These are phyloP conservation scores for Colletotrichum somersetense DNA, from an alignment of 2,329 filamentous ascomycete genomes.

Conservation along the genomic window DNA sequence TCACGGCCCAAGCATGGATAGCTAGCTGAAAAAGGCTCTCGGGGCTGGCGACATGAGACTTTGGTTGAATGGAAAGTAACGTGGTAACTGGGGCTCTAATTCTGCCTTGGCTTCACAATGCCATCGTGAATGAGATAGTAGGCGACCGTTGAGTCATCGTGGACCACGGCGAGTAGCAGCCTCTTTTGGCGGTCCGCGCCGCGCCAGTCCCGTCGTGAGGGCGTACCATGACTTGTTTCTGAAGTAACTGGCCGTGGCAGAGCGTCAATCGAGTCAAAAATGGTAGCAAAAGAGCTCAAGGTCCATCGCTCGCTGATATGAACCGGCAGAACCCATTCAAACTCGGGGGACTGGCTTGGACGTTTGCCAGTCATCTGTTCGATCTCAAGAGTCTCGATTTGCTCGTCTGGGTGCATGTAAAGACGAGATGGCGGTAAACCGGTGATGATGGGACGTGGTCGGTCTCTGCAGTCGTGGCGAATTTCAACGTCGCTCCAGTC, in stretches of 20 bases:
- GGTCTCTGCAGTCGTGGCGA: constrained; percentile 55
- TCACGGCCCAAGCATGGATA: not conserved
- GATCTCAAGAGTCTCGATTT: constrained; percentile 77
- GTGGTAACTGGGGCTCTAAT: constrained; percentile 60
- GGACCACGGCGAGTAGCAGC: constrained; percentile 78
- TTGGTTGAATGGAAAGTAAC: not conserved
- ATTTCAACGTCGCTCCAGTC: constrained; percentile 75
- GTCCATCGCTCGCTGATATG: constrained; percentile 81
- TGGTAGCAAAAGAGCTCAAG: constrained; percentile 71
- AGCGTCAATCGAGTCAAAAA: constrained; percentile 74
- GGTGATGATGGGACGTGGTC: constrained; percentile 74
- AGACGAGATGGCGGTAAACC: constrained; percentile 79
- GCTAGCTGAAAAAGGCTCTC: not conserved
- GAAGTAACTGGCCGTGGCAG: constrained; percentile 50
- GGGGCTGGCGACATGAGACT: not conserved
- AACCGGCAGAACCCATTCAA: constrained; percentile 83
- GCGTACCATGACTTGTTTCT: not conserved
- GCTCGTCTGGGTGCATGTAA: constrained; percentile 86
- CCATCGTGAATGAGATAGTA: constrained; percentile 90
- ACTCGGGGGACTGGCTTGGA: constrained; percentile 65
- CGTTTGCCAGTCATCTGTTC: constrained; percentile 62
- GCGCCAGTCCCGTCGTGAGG: constrained; percentile 57
- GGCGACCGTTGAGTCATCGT: constrained; percentile 85
- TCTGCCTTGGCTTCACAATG: constrained; percentile 88
- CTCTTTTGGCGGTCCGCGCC: constrained; percentile 70